phyloP scores from a whole-genome alignment of 1,284 basidiomycete species.

The Agroathelia rolfsii region DNA sequence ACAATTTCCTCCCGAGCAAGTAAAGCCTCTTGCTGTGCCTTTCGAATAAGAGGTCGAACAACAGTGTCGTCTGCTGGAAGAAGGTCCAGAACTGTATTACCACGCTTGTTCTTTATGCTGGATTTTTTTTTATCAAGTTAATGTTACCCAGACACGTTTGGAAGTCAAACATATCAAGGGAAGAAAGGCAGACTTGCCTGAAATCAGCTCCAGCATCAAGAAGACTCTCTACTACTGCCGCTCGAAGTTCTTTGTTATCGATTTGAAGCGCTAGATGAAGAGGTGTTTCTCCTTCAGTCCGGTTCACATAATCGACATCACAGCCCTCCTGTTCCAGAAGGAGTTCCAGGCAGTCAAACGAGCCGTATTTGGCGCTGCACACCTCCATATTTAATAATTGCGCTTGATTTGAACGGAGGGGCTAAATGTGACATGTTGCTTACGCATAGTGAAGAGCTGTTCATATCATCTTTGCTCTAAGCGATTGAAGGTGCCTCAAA shows the following conservation, averaged over 20 bases:
- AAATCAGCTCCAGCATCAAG: slow-evolving; percentile 74
- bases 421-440: slow-evolving; percentile 19
- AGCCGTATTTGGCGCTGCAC: slow-evolving; percentile 42
- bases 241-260: slow-evolving; percentile 50
- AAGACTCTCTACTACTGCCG: slow-evolving; percentile 47
- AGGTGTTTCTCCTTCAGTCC: slow-evolving; percentile 68
- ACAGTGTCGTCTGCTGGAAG: slow-evolving; percentile 40
- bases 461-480: slow-evolving; percentile 2
- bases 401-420: slow-evolving; percentile 1
- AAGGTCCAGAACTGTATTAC: slow-evolving; percentile 48
- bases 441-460: slow-evolving; percentile 77
- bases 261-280: slow-evolving; percentile 71
- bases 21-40: slow-evolving; percentile 34
- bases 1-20: slow-evolving; percentile 31
- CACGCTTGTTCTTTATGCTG: slow-evolving; percentile 70
- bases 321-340: slow-evolving; percentile 69
- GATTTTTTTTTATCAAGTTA: too few species aligned
- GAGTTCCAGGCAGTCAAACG: slow-evolving; percentile 58
- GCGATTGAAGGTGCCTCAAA: neutral
- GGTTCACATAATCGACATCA: slow-evolving; percentile 78
- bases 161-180: slow-evolving; percentile 2
- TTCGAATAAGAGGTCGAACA: slow-evolving; percentile 37
- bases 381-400: slow-evolving; percentile 3
- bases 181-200: slow-evolving; percentile 31
- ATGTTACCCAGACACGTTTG: slow-evolving; percentile 1